phyloP scores from a whole-genome alignment of 2,329 filamentous ascomycete species.

The Diaporthe sp. region DNA sequence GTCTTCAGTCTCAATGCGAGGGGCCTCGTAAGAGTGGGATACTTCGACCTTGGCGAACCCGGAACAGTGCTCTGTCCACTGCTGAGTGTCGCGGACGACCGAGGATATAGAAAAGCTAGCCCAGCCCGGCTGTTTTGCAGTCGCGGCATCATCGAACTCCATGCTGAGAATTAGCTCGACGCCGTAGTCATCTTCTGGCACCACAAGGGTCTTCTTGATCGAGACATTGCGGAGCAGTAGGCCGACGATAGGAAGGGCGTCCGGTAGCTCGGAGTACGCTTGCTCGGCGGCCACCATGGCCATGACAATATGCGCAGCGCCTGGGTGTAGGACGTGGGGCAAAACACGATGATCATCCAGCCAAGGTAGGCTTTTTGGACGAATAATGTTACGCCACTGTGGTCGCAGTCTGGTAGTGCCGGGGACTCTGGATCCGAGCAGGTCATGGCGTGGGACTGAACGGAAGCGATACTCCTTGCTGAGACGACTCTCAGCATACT shows the following conservation, averaged over 20 bases:
- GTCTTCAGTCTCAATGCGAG: too few species aligned
- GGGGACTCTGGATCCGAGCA: constrained; percentile 53
- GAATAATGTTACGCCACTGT: constrained; percentile 49
- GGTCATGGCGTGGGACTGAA: constrained; percentile 53
- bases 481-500: constrained; percentile 36
- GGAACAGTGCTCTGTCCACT: too few species aligned
- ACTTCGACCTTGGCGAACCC: too few species aligned
- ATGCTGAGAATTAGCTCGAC: background rate
- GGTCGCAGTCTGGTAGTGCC: constrained; percentile 50
- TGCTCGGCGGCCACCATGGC: background rate
- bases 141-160: background rate
- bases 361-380: background rate
- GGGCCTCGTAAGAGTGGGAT: too few species aligned
- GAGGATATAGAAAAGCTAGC: background rate
- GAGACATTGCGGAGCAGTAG: background rate
- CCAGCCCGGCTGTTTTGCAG: background rate
- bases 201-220: background rate
- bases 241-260: background rate
- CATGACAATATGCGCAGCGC: constrained; percentile 14
- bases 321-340: constrained; percentile 39
- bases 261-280: background rate
- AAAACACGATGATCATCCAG: constrained; percentile 44
- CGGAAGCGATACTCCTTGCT: constrained; percentile 52
- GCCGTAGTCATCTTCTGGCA: background rate
- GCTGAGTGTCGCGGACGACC: background rate